Evolutionary conservation across 306 rosid genomes (phyloP), one percentile per base, ranked within the genome.

Genomic region (Styphnolobium japonicum): DNA sequence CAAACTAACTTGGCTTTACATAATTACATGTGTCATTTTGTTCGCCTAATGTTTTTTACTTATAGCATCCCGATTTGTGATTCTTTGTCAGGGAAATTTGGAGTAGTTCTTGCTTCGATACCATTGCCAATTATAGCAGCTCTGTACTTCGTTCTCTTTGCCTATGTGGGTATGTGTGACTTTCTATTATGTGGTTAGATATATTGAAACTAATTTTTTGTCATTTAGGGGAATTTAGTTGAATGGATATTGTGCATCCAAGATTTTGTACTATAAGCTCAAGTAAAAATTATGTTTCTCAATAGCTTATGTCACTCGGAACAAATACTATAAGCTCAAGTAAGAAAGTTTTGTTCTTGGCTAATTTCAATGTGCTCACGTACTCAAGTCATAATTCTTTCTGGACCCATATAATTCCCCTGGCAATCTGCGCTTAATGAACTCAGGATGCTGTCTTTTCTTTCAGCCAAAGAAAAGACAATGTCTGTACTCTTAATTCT

Each of bases 31-130:
- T 62, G 12, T 49, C 31, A 45, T n/a, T 73, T 58, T 57, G 19
- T 70, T 68, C 34, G 5, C 46, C 22, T 81, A 36, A 21, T 79
- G 25, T 57, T 25, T 57, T 57, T 63, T 29, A 63, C 37, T 55
- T 36, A 78, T 15, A 19, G 49, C 78, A 31, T 77, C 62, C 5
- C 29, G 60, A 15, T 73, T 75, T 68, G 48, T 85, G 76, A 37
- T 48, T 73, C 69, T 61, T 4, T 58, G 22, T 45, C 93, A 95
- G 98, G 97, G 46, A 95, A 92, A 84, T 92, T 92, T 71, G 98
- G 97, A 48, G 98, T 97, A 45, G 86, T 94, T 82, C 86, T 94
- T 73, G 98, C 98, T 42, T 90, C 98, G 19, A 85, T 95, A 64
- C 98, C 98, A 65, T 49, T 88, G 55, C 90, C 98, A 51, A 88